Conservation (phyloP, 2,329 filamentous ascomycete genomes). For the Ceratocystis destructans region DNA sequence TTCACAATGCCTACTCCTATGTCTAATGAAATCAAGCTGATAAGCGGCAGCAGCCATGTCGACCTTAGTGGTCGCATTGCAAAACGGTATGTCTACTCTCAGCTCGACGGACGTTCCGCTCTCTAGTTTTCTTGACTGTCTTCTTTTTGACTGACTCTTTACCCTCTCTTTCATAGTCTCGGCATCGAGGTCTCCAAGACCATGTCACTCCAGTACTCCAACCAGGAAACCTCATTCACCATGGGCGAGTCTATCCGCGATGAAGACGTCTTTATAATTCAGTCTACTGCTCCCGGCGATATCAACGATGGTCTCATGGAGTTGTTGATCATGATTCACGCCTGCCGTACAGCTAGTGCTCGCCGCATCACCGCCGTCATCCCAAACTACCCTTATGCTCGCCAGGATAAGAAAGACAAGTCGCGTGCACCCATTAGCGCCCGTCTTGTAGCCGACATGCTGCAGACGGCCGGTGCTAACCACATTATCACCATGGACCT, state of each 20-base stretch:
- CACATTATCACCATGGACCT: slow-evolving; percentile 86
- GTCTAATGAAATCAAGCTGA: slow-evolving; percentile 41
- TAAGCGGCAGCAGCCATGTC: slow-evolving; percentile 37
- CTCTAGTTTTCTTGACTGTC: no score
- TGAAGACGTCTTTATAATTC: slow-evolving; percentile 92
- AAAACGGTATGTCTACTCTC: slow-evolving; percentile 27
- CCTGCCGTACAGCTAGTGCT: slow-evolving; percentile 55
- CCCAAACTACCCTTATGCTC: slow-evolving; percentile 90
- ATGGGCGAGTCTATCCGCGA: slow-evolving; percentile 93
- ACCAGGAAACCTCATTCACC: slow-evolving; percentile 78
- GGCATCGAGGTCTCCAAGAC: slow-evolving; percentile 68
- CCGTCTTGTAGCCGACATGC: slow-evolving; percentile 93
- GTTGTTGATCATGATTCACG: slow-evolving; percentile 94
- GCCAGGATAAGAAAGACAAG: slow-evolving; percentile 94
- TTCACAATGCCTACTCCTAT: slow-evolving; percentile 25
- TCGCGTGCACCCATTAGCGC: slow-evolving; percentile 92
- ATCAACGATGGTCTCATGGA: slow-evolving; percentile 99
- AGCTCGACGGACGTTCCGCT: no score
- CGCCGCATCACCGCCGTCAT: slow-evolving; percentile 90
- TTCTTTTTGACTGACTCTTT: slow-evolving; percentile 22
- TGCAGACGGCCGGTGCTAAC: slow-evolving; percentile 65
- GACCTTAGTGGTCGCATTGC: slow-evolving; percentile 35
- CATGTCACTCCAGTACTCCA: slow-evolving; percentile 71
- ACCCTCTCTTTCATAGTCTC: slow-evolving; percentile 35
- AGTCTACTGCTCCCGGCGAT: slow-evolving; percentile 86